A percentile compares a stretch with the other conserved stretches of the same genome.
Evolutionary conservation across 371 early-diverging fungal species (phyloP).

Genomic region (Zancudomyces culisetae): DNA sequence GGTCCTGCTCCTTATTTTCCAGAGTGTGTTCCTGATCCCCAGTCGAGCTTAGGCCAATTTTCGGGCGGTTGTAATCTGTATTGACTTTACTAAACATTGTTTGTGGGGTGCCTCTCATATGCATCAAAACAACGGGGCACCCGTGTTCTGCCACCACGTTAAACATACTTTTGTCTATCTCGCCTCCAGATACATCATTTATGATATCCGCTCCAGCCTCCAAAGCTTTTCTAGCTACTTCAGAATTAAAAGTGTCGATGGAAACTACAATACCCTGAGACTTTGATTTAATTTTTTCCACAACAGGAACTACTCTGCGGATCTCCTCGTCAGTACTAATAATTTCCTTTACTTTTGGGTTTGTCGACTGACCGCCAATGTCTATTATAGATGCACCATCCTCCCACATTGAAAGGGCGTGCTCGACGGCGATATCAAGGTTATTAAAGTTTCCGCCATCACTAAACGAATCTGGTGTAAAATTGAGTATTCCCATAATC

Average conservation of each 20-base stretch:
- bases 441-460: slow-evolving; percentile 66
- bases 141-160: slow-evolving; percentile 48
- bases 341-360: slow-evolving; percentile 59
- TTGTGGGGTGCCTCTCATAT: slow-evolving; percentile 83
- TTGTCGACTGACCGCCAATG: slow-evolving; percentile 90
- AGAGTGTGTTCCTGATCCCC: not conserved
- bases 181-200: slow-evolving; percentile 90
- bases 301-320: slow-evolving; percentile 71
- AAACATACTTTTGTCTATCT: slow-evolving; percentile 61
- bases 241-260: slow-evolving; percentile 78
- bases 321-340: slow-evolving; percentile 54
- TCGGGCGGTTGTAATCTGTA: slow-evolving; percentile 40
- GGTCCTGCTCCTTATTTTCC: too few species aligned
- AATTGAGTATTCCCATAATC: slow-evolving; percentile 93
- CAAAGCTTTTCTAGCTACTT: slow-evolving; percentile 64
- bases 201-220: slow-evolving; percentile 74
- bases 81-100: slow-evolving; percentile 60
- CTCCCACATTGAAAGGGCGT: slow-evolving; percentile 45
- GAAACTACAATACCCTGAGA: slow-evolving; percentile 51
- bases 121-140: slow-evolving; percentile 88
- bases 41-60: not conserved
- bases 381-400: slow-evolving; percentile 87
- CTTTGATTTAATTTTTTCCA: slow-evolving; percentile 40
- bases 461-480: slow-evolving; percentile 91
- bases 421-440: slow-evolving; percentile 43